Percentiles rank a stretch among this genome's conserved stretches.
Conservation (phyloP, 306 rosid genomes). For the Trichosanthes truncata region DNA sequence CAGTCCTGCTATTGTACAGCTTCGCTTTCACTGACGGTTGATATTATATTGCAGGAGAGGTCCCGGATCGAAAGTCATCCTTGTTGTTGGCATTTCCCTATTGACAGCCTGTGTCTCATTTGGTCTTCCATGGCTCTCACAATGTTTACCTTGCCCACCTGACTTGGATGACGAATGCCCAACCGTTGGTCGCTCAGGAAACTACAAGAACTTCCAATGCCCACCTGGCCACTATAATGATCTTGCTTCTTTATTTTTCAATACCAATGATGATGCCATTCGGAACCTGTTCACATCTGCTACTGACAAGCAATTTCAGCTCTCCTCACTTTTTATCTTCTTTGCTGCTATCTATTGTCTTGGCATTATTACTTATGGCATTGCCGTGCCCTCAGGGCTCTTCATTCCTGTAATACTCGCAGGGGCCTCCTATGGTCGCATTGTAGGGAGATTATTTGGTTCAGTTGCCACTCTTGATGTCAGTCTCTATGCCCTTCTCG, state of each 20-base stretch:
- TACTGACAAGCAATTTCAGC: constrained; percentile 36
- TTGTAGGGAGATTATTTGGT: constrained; percentile 45
- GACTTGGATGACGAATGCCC: constrained; percentile 44
- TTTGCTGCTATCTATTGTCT: constrained; percentile 46
- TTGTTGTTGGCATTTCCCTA: constrained; percentile 44
- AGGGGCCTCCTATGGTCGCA: constrained; percentile 78
- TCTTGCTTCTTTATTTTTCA: constrained; percentile 79
- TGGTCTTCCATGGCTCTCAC: constrained; percentile 67
- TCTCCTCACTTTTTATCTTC: constrained; percentile 55
- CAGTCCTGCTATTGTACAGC: not conserved
- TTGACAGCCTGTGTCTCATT: constrained; percentile 56
- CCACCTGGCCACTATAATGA: constrained; percentile 65
- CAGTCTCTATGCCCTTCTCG: constrained; percentile 78
- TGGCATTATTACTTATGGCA: constrained; percentile 74
- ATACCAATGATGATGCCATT: constrained; percentile 73
- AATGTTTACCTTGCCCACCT: constrained; percentile 61
- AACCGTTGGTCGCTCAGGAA: constrained; percentile 42
- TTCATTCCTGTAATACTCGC: constrained; percentile 84
- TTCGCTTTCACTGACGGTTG: constrained; percentile 22
- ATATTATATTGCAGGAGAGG: constrained; percentile 58
- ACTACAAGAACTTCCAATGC: constrained; percentile 66
- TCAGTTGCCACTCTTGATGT: constrained; percentile 39
- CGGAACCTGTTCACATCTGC: constrained; percentile 55
- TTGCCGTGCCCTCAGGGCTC: constrained; percentile 85
- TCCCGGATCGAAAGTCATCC: constrained; percentile 39